A percentile compares a stretch with the other conserved stretches of the same genome.
These are phyloP conservation scores for Pseudocercospora fuligena DNA, from an alignment of 2,329 filamentous ascomycete genomes.

Conservation along the genomic window DNA sequence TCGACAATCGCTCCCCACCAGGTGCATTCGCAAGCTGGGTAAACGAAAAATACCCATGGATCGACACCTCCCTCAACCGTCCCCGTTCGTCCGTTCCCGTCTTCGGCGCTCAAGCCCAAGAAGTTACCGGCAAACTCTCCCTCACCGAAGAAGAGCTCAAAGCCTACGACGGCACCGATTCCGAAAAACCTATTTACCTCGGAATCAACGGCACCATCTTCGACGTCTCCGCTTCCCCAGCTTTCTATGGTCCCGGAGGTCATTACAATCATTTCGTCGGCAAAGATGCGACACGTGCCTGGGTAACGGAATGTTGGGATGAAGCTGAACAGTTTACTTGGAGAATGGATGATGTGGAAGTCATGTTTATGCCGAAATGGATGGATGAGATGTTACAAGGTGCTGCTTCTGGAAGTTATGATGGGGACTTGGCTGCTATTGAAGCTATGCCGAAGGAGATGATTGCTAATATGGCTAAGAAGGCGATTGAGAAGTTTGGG, in stretches of 20 bases:
- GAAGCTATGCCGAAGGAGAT: conserved; percentile 29
- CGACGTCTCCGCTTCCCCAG: conserved; percentile 37
- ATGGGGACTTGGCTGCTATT: conserved; percentile 27
- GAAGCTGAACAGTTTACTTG: conserved; percentile 34
- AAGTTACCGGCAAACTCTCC: conserved; percentile 17
- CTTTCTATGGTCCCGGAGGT: conserved; percentile 40
- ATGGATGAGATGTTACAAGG: conserved; percentile 35
- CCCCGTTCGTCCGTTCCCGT: not conserved
- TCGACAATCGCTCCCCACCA: conserved; percentile 29
- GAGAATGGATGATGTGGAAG: conserved; percentile 34
- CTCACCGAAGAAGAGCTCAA: conserved; percentile 34
- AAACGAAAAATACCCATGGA: conserved; percentile 27
- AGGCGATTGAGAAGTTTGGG: conserved; percentile 35
- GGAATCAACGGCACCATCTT: conserved; percentile 40
- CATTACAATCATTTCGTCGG: conserved; percentile 40
- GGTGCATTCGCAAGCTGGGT: conserved; percentile 29
- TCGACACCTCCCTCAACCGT: conserved; percentile 27
- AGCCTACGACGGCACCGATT: conserved; percentile 34
- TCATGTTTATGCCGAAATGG: conserved; percentile 37
- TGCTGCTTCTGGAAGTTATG: conserved; percentile 26
- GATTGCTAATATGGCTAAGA: conserved; percentile 33
- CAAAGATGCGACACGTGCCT: conserved; percentile 38
- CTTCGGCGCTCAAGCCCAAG: conserved; percentile 26
- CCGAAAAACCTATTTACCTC: conserved; percentile 36
- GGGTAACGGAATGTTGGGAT: conserved; percentile 41